phyloP scores from a whole-genome alignment of 1,139 yeast genomes.

The Taphrina deformans region DNA sequence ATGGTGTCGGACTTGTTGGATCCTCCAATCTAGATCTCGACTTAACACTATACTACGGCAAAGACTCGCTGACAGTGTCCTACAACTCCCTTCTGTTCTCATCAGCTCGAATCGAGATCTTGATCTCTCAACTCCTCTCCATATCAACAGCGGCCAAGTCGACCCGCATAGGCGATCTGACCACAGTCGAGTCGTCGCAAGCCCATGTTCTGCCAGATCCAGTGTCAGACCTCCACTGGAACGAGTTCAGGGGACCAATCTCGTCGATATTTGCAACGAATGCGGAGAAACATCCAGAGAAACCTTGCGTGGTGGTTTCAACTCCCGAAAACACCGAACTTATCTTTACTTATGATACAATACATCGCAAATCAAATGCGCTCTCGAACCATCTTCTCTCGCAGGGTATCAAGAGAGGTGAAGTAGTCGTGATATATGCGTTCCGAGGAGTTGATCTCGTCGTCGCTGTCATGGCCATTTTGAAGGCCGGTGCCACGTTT shows the following conservation, averaged over 20 bases:
- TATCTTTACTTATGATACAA: conserved; percentile 73
- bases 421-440: conserved; percentile 95
- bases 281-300: conserved; percentile 78
- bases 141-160: conserved; percentile 44
- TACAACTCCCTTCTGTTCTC: conserved; percentile 79
- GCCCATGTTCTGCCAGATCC: conserved; percentile 75
- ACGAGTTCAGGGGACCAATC: conserved; percentile 87
- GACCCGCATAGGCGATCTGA: conserved; percentile 58
- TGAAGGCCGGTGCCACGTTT: conserved; percentile 97
- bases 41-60: conserved; percentile 22
- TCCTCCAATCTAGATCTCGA: conserved; percentile 62
- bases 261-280: conserved; percentile 90
- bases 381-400: conserved; percentile 84
- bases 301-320: conserved; percentile 90
- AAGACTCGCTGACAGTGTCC: conserved; percentile 9
- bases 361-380: conserved; percentile 88
- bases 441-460: conserved; percentile 95
- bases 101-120: conserved; percentile 67
- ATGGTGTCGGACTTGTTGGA: conserved; percentile 40
- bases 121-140: conserved; percentile 58
- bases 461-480: conserved; percentile 95
- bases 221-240: conserved; percentile 81
- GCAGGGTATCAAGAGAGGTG: conserved; percentile 83
- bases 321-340: conserved; percentile 56
- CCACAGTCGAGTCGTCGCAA: conserved; percentile 68